These are phyloP conservation scores for Fraxinus anomala DNA, from an alignment of 257 asterid species.

Conservation along the genomic window DNA sequence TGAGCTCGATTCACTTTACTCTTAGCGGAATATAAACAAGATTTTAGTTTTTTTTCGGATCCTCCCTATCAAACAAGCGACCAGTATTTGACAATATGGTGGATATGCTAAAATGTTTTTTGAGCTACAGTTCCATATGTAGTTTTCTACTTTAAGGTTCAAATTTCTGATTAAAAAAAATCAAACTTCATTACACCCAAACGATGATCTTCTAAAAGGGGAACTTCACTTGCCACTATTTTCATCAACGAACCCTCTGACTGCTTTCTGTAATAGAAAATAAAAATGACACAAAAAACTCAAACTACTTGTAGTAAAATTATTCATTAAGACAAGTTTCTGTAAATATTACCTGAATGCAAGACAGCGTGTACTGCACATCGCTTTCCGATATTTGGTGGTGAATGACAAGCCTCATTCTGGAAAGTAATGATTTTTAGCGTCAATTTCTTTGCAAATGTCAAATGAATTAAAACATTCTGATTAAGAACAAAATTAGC, in stretches of 20 bases:
- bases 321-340: neutral
- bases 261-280: slow-evolving; percentile 53
- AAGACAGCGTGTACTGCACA: slow-evolving; percentile 67
- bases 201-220: neutral
- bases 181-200: neutral
- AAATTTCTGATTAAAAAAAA: slow-evolving; percentile 6
- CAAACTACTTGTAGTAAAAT: neutral
- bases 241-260: slow-evolving; percentile 43
- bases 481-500: neutral
- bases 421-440: slow-evolving; percentile 26
- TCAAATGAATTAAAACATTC: neutral
- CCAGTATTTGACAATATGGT: slow-evolving; percentile 7
- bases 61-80: neutral
- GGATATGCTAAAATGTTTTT: neutral
- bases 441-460: neutral
- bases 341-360: slow-evolving; percentile 65
- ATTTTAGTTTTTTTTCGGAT: neutral
- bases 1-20: neutral
- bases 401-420: slow-evolving; percentile 78
- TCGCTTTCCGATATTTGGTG: slow-evolving; percentile 89
- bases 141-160: slow-evolving; percentile 7
- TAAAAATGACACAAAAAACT: slow-evolving; percentile 5
- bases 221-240: slow-evolving; percentile 44
- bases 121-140: neutral
- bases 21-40: neutral